A percentile compares a stretch with the other conserved stretches of the same genome.
phyloP scores from a whole-genome alignment of 129 eudicot species.

The Centaurea solstitialis region DNA sequence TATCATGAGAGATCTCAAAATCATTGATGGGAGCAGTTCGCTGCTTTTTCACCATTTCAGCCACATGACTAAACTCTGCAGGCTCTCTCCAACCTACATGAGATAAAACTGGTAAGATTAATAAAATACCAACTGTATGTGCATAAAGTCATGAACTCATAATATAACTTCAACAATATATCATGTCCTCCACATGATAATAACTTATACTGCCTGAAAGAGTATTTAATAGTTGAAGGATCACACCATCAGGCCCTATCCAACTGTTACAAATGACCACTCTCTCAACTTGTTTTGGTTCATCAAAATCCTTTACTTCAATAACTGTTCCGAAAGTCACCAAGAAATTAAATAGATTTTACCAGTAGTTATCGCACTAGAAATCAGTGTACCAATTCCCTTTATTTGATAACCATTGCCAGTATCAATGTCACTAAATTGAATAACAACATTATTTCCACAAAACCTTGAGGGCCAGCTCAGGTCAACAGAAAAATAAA shows the following conservation, averaged over 20 bases:
- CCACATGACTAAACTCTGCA: slow-evolving; percentile 70
- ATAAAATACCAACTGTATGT: not conserved
- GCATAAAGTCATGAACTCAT: not conserved
- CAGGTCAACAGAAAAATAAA: no score
- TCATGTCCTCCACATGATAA: not conserved
- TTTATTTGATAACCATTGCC: no score
- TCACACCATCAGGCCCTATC: not conserved
- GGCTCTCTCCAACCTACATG: slow-evolving; percentile 47
- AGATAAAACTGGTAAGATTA: not conserved
- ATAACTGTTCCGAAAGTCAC: no score
- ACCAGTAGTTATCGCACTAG: no score
- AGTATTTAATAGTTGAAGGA: not conserved
- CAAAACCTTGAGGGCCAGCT: no score
- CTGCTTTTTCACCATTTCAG: slow-evolving; percentile 80
- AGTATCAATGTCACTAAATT: no score
- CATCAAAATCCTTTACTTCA: not conserved
- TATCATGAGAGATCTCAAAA: slow-evolving; percentile 76
- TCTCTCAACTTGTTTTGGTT: not conserved
- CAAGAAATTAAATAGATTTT: no score
- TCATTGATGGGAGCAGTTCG: slow-evolving; percentile 74
- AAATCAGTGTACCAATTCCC: no score
- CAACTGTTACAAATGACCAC: not conserved
- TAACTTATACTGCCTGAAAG: not conserved
- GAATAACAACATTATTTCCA: no score
- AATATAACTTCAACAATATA: no score